Percentiles rank a stretch among this genome's conserved stretches.
Conservation (phyloP, 306 rosid species). For the Herpetospermum pedunculosum region DNA sequence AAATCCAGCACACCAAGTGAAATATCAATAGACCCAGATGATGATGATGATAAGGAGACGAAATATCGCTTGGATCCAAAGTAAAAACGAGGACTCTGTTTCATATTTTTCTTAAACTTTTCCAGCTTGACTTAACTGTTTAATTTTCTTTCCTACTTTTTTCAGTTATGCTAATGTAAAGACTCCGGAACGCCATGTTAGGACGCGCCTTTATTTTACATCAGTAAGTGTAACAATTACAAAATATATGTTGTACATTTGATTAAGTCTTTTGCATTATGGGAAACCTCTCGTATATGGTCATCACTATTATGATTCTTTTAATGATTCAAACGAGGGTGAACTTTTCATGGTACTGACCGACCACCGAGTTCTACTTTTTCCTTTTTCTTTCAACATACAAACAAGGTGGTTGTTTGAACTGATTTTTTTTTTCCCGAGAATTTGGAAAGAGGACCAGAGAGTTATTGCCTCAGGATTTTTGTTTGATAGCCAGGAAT, state of each 20-base stretch:
- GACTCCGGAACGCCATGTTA: conserved; percentile 94
- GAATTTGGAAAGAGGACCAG: background rate
- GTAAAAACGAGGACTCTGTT: conserved; percentile 22
- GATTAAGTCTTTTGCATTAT: background rate
- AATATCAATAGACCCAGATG: conserved; percentile 69
- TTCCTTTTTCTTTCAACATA: background rate
- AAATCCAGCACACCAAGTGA: conserved; percentile 37
- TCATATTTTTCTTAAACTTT: background rate
- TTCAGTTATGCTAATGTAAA: conserved; percentile 93
- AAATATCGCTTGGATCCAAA: conserved; percentile 98
- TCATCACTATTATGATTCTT: background rate
- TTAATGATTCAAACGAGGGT: background rate
- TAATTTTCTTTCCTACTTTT: conserved; percentile 8
- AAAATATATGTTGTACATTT: background rate
- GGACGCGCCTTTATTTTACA: conserved; percentile 95
- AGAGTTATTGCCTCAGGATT: background rate
- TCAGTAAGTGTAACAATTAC: conserved; percentile 48
- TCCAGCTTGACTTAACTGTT: background rate
- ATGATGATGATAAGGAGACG: conserved; percentile 84
- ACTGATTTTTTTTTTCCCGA: background rate
- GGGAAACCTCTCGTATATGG: background rate
- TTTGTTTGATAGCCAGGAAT: background rate
- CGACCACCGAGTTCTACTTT: background rate
- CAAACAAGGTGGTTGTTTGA: background rate
- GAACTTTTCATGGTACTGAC: background rate